These are phyloP conservation scores for Penicillium sp. DNA, from an alignment of 2,329 filamentous ascomycete species.

Conservation along the genomic window DNA sequence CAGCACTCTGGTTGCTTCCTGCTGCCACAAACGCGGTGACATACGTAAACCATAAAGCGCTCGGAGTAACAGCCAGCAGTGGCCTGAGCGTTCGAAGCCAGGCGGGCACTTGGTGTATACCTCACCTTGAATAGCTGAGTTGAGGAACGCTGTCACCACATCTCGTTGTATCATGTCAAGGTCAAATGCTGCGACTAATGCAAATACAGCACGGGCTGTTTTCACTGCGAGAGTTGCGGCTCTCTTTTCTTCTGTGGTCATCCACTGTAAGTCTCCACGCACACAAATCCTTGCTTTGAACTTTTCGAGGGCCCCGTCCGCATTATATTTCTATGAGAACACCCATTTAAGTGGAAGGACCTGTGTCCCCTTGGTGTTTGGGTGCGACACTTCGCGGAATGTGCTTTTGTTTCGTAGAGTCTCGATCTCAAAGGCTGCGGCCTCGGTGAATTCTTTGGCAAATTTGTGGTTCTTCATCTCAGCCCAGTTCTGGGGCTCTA, in stretches of 20 bases:
- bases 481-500: too few relatives aligned
- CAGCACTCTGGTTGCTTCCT: constrained; percentile 8
- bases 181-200: constrained; percentile 9
- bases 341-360: constrained; percentile 24
- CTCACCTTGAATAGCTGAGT: too few relatives aligned
- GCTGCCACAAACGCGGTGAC: constrained; percentile 15
- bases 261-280: constrained; percentile 19
- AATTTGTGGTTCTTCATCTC: too few relatives aligned
- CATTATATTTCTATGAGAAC: constrained; percentile 30
- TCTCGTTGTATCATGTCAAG: constrained; percentile 12
- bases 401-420: too few relatives aligned
- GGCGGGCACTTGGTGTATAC: not conserved
- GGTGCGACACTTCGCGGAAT: too few relatives aligned
- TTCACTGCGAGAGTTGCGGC: constrained; percentile 7
- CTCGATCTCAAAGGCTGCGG: too few relatives aligned
- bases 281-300: constrained; percentile 25
- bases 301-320: constrained; percentile 8
- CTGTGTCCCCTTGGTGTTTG: not conserved
- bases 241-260: constrained; percentile 9
- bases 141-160: constrained; percentile 16
- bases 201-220: constrained; percentile 8
- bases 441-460: too few relatives aligned
- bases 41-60: constrained; percentile 14
- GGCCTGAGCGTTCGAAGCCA: not conserved
- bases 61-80: constrained; percentile 2